Evolutionary conservation across 2,329 filamentous ascomycete species (phyloP).

Genomic region (Cladophialophora psammophila): DNA sequence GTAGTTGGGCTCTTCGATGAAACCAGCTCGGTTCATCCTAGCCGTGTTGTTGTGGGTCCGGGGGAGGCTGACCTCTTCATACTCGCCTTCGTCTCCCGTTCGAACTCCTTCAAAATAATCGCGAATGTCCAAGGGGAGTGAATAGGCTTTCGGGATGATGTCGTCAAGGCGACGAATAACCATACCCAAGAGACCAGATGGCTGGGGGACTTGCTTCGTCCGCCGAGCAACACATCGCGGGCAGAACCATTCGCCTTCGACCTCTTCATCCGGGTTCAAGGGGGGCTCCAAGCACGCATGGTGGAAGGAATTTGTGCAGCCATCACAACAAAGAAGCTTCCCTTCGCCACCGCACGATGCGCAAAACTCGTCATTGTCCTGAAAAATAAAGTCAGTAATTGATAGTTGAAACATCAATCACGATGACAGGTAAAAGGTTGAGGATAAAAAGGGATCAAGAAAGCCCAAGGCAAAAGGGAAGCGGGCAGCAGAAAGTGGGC

Average conservation of each 20-base stretch:
- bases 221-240: slow-evolving; percentile 67
- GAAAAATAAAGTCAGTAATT: slow-evolving; percentile 31
- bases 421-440: neutral
- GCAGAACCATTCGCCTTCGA: slow-evolving; percentile 83
- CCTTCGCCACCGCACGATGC: slow-evolving; percentile 84
- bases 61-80: slow-evolving; percentile 67
- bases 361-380: slow-evolving; percentile 90
- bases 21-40: slow-evolving; percentile 48
- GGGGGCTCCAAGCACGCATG: slow-evolving; percentile 87
- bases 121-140: slow-evolving; percentile 73
- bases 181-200: slow-evolving; percentile 52
- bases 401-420: slow-evolving; percentile 32
- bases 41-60: slow-evolving; percentile 43
- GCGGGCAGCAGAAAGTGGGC: slow-evolving; percentile 10
- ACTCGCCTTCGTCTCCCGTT: slow-evolving; percentile 78
- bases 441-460: neutral
- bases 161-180: slow-evolving; percentile 71
- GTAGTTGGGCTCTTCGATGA: slow-evolving; percentile 61
- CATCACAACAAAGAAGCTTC: slow-evolving; percentile 90
- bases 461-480: neutral
- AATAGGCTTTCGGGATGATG: slow-evolving; percentile 75
- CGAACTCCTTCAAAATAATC: slow-evolving; percentile 81
- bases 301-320: slow-evolving; percentile 88
- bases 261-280: slow-evolving; percentile 67
- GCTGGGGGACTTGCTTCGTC: slow-evolving; percentile 53